Percentiles rank a stretch among this genome's conserved stretches.
Evolutionary conservation across 352 stramenopile species (phyloP).

Genomic region (Phytopythium delawarense): DNA sequence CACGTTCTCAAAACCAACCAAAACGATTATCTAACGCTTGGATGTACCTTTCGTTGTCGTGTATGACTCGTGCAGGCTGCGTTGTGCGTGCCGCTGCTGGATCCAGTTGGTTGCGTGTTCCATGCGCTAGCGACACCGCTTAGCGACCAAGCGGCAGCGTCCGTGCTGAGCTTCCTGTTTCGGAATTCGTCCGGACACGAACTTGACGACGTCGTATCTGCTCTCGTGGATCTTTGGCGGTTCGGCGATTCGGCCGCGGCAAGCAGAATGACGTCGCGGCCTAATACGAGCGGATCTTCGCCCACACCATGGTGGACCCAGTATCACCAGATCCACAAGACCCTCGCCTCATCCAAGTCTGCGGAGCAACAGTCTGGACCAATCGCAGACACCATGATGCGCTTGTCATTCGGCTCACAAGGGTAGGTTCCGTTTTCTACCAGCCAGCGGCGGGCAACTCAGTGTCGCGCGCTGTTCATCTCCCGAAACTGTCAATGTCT

Average conservation of each 20-base stretch:
- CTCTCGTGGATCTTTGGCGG: constrained; percentile 1
- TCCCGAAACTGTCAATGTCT: not conserved
- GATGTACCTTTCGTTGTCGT: not conserved
- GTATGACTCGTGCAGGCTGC: not conserved
- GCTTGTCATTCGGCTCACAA: not conserved
- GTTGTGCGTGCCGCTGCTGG: not conserved
- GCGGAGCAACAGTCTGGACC: not conserved
- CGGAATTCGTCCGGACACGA: not conserved
- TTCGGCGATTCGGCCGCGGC: not conserved
- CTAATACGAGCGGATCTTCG: not conserved
- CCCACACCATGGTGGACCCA: not conserved
- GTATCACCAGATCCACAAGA: not conserved
- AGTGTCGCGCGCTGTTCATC: not conserved
- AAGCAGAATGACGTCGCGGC: not conserved
- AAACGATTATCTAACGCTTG: not conserved
- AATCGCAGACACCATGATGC: not conserved
- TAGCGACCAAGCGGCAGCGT: not conserved
- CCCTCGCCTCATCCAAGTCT: not conserved
- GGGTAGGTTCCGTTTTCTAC: not conserved
- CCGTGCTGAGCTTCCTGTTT: not conserved
- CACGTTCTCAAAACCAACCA: not conserved
- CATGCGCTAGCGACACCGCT: not conserved
- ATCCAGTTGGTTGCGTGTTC: not conserved
- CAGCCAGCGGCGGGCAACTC: not conserved
- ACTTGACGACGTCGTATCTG: not conserved